Percentiles rank a stretch among this genome's conserved stretches.
These are phyloP conservation scores for Peniophora sp. DNA, from an alignment of 1,284 basidiomycete species.

Conservation along the genomic window DNA sequence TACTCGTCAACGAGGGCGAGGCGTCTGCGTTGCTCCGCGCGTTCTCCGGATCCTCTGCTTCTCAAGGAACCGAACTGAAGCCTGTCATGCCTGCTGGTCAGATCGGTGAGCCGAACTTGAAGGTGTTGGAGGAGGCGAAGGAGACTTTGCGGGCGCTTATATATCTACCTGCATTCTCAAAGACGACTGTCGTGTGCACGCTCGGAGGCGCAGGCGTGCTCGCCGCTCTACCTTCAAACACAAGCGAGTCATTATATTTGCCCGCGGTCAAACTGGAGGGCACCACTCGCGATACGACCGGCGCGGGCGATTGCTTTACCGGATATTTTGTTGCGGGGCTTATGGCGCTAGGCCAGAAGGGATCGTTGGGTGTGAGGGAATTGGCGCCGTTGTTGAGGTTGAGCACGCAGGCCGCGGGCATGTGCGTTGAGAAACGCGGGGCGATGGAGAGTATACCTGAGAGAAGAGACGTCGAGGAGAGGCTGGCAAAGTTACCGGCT, in stretches of 20 bases:
- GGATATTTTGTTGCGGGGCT: conserved; percentile 49
- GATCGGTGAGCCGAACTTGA: neutral
- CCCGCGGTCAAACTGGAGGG: conserved; percentile 37
- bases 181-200: conserved; percentile 41
- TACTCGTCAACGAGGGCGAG: conserved; percentile 48
- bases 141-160: conserved; percentile 11
- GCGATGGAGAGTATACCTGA: conserved; percentile 48
- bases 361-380: conserved; percentile 19
- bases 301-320: conserved; percentile 54
- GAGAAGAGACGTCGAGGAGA: conserved; percentile 4
- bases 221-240: conserved; percentile 17
- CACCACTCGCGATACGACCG: conserved; percentile 42
- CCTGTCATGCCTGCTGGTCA: conserved; percentile 1
- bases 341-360: conserved; percentile 29
- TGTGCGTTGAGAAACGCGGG: conserved; percentile 47
- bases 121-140: conserved; percentile 2
- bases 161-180: conserved; percentile 7
- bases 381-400: conserved; percentile 25
- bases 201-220: conserved; percentile 43
- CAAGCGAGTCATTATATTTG: conserved; percentile 25
- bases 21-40: conserved; percentile 28
- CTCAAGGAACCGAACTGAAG: conserved; percentile 1
- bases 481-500: conserved; percentile 1
- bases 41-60: conserved; percentile 4
- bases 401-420: conserved; percentile 40